A percentile compares a stretch with the other conserved stretches of the same genome.
These are phyloP conservation scores for Pontederia crassipes DNA, from an alignment of 176 grass and related monocot genomes.

Conservation along the genomic window DNA sequence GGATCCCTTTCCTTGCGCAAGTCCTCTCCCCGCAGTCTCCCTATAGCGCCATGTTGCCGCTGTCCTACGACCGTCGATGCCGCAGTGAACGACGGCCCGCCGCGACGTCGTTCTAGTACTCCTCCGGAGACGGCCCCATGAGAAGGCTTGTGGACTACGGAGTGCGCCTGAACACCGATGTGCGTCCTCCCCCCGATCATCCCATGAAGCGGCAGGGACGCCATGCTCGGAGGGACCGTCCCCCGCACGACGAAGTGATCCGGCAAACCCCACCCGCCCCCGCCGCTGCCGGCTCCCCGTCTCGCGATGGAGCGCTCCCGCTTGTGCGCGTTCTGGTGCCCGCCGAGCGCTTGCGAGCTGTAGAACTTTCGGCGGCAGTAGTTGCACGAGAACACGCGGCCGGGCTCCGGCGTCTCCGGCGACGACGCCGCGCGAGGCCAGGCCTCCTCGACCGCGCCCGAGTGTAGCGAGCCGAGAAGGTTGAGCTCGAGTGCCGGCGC, in stretches of 20 bases:
- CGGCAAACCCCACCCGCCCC: constrained; percentile 1
- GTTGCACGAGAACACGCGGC: constrained; percentile 67
- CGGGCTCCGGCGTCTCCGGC: constrained; percentile 7
- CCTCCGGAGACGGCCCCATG: too few species aligned
- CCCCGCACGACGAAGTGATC: background rate
- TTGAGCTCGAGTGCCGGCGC: background rate
- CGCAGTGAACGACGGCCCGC: too few species aligned
- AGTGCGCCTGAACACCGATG: too few species aligned
- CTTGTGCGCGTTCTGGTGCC: constrained; percentile 99
- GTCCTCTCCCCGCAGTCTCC: too few species aligned
- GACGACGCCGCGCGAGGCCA: background rate
- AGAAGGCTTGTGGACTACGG: too few species aligned
- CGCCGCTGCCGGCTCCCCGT: constrained; percentile 30
- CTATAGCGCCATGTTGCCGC: too few species aligned
- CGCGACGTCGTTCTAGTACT: too few species aligned
- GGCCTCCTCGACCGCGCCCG: background rate
- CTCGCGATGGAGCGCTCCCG: constrained; percentile 81
- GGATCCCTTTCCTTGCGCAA: too few species aligned
- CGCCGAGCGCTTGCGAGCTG: constrained; percentile 86
- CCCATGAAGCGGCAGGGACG: background rate
- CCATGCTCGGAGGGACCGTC: background rate
- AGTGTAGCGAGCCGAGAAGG: background rate
- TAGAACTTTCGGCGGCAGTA: constrained; percentile 75
- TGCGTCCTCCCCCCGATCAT: background rate
- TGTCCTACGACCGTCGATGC: too few species aligned